Base-by-base conservation (phyloP, 768 basidiomycete species). In the Pseudohyphozyma bogoriensis region DNA sequence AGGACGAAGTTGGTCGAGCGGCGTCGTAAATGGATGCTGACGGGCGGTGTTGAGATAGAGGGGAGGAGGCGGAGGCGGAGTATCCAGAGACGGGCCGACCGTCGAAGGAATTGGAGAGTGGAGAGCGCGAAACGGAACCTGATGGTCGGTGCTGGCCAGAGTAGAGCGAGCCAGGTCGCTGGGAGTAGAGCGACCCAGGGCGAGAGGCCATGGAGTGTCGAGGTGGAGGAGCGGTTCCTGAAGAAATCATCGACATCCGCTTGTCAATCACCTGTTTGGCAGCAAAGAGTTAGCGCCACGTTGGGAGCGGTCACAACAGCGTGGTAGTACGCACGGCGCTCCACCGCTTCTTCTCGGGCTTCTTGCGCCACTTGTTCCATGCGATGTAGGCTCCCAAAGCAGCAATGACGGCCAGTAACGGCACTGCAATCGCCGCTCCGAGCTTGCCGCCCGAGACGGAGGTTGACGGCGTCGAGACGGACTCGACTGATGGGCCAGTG, bases 191-290 rank as follows among this genome's bases (percentile, higher is more conserved):
- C 0, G 53, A 52, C 28, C 55, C 55, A 1, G 60, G 60, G 11
- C 60, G 60, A 1, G 44, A 44, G 0, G 63, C 56, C 64, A 65
- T 65, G 1, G 64, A 65, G 1, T 56, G 59, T 18, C 64, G 64
- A 29, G 46, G 46, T 2, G 64, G 64, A 29, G 62, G 64, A 60
- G 60, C 62, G 1, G 64, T 65, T 1, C 65, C 65, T 50, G 63
- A 59, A 31, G 65, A 66, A 31, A 66, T 60, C 65, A 66, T 66
- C 22, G 65, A 66, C 65, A 66, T 66, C 29, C 65, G 61, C 16
- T 66, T n/a, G 55, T 66, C 65, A 59, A 66, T 60, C 8, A 60
- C 65, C 65, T 66, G 50, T 18, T 4, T 45, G 9, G 18, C 18
- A 9, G 9, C 8, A 33, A 37, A 44, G 26, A 15, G 22, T 49